Evolutionary conservation across 441 rosid genomes (phyloP).

Genomic region (Gossypium lobatum): DNA sequence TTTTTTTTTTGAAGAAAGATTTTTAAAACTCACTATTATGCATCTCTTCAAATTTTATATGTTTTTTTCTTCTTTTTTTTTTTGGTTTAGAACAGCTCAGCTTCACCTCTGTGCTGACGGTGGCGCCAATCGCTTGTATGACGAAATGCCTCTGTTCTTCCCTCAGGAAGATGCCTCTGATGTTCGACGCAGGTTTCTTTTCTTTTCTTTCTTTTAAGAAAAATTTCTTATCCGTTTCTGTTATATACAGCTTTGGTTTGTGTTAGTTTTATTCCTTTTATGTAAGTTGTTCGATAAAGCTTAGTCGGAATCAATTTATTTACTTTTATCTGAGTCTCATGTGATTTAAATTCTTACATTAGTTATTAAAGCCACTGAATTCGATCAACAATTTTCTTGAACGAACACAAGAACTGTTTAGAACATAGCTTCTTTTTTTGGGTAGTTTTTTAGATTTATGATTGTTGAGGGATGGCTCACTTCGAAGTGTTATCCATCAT

Average conservation of each 20-base stretch:
- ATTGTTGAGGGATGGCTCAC: no score
- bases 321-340: not conserved
- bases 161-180: slow-evolving; percentile 48
- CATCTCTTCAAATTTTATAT: not conserved
- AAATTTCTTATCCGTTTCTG: no score
- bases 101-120: slow-evolving; percentile 90
- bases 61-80: not conserved
- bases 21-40: not conserved
- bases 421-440: not conserved
- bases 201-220: not conserved
- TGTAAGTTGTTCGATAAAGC: not conserved
- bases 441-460: not conserved
- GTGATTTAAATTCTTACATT: not conserved
- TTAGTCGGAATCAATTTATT: not conserved
- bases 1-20: not conserved
- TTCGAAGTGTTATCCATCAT: not conserved
- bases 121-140: slow-evolving; percentile 91
- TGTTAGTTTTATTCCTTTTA: not conserved
- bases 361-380: not conserved
- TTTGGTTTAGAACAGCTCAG: slow-evolving; percentile 60
- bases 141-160: slow-evolving; percentile 73
- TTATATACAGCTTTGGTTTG: not conserved
- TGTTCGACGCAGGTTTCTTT: slow-evolving; percentile 52
- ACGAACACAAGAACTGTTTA: not conserved
- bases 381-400: not conserved